Evolutionary conservation across 2,329 filamentous ascomycete genomes (phyloP), one percentile per base, ranked within the genome.

Genomic region (Colletotrichum aenigma): DNA sequence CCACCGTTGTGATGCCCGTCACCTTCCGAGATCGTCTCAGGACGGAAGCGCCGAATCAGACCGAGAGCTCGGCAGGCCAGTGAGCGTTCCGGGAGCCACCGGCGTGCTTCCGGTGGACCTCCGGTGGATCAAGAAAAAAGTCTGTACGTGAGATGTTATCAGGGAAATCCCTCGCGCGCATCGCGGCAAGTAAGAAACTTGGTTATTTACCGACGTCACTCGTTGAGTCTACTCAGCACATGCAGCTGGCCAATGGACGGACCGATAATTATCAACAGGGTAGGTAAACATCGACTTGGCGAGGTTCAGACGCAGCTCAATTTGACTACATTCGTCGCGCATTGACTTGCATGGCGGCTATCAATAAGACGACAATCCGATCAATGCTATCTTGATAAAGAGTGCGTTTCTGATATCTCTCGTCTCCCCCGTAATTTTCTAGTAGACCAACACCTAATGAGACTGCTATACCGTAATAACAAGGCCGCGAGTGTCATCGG

Each of bases 51-150:
- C 73, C 73, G 62, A 75, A 62, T 62, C 38, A 72, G 43, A 43
- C 73, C 69, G 73, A 67, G 62, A 21, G 26, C 7, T 16, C 52
- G 48, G 62, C 62, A 10, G 18, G 18, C 62, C 71, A 34, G 32
- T 52, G 60, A 62, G 34, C 24, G 72, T 30, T 13, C 67, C 61
- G 68, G 36, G 55, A 55, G 38, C 30, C 48, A 58, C 62, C 72
- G 52, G 58, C 30, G 16, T 13, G 30, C 38, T 34, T 16, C 48
- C 48, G 60, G 66, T 71, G 71, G 73, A 58, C 38, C 21, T 30
- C 52, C 62, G 55, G 62, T 75, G 73, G 73, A 72, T n/a, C 69
- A 62, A 15, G 32, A 56, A 58, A 67, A 67, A 72, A 72, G 56
- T 48, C 6, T 56, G 68, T 43, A 58, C 1, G 16, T 36, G 48